Base-by-base conservation (phyloP, 2,329 filamentous ascomycete genomes). In the Pseudopithomyces maydicus region DNA sequence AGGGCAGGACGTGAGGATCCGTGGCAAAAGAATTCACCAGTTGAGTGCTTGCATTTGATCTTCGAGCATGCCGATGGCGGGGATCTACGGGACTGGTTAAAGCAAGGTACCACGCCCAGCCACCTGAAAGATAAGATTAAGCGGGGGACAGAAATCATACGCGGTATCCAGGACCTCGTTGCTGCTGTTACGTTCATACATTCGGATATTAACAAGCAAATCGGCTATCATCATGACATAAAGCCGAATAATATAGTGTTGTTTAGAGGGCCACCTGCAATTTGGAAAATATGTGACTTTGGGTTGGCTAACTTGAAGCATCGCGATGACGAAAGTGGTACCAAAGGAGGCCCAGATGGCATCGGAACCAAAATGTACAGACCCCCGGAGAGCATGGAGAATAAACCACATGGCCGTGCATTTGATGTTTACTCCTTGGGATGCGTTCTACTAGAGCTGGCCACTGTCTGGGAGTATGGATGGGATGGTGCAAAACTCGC, bases 191-290 rank as follows among this genome's bases (percentile, higher is more conserved):
- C 35, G n/a, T 49, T 35, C 26, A 53, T 57, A 0, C 55, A 57
- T 23, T 15, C 20, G 17, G 26, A 52, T 1, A 48, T 48, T 12
- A 17, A 49, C 5, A 42, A 12, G 0, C n/a, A 11, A 11, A 44
- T 23, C 6, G 35, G 32, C n/a, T 53, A 1, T 12, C 69, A 72
- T 38, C 67, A 66, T 46, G 69, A 71, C 51, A 64, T 71, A 22
- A 71, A 71, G 39, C 69, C 69, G 12, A 48, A 20, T 2, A 72
- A 71, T 32, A 71, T 72, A 32, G 56, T 71, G 4, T 52, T 66
- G n/a, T 53, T 52, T 29, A n/a, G 44, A 55, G 29, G 19, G 46
- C 7, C 17, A 15, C 22, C 44, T n/a, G 4, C 23, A n/a, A 36
- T 45, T 3, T 57, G 55, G 52, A 55, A 29, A 33, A 59, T 32